Evolutionary conservation across 768 basidiomycete species (phyloP).

Genomic region (Pulveroboletus sp.): DNA sequence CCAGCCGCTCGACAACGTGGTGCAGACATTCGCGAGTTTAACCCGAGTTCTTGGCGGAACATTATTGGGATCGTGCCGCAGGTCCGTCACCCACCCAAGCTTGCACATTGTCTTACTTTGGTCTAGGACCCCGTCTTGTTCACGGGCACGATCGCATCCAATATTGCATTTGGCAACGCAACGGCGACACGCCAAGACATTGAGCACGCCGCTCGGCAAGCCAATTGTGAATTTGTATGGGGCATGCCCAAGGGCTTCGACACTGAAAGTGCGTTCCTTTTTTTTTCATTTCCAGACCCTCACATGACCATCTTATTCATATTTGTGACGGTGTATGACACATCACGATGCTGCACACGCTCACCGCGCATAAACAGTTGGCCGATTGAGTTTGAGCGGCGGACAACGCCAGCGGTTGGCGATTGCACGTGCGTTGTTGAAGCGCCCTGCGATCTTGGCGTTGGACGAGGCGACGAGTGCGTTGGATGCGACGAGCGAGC

Average conservation of each 20-base stretch:
- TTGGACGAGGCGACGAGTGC: conserved; percentile 90
- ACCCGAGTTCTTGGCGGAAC: conserved; percentile 80
- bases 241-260: conserved; percentile 93
- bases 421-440: conserved; percentile 83
- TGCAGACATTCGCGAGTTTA: conserved; percentile 84
- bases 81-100: conserved; percentile 23
- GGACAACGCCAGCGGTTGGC: conserved; percentile 82
- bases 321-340: too few relatives aligned
- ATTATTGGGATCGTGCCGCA: conserved; percentile 95
- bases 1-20: background rate
- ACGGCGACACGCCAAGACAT: conserved; percentile 78
- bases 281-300: too few relatives aligned
- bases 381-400: conserved; percentile 40
- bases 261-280: conserved; percentile 66
- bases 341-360: background rate
- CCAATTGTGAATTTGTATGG: conserved; percentile 97
- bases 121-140: conserved; percentile 78
- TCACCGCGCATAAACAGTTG: conserved; percentile 28
- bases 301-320: too few relatives aligned
- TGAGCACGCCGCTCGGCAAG: conserved; percentile 82
- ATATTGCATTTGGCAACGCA: conserved; percentile 86
- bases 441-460: conserved; percentile 84
- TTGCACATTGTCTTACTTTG: background rate
- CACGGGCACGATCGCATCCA: conserved; percentile 90
- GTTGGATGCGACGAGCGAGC: conserved; percentile 85